Base-by-base conservation (phyloP, 2,329 filamentous ascomycete genomes). In the Fusarium falciforme region DNA sequence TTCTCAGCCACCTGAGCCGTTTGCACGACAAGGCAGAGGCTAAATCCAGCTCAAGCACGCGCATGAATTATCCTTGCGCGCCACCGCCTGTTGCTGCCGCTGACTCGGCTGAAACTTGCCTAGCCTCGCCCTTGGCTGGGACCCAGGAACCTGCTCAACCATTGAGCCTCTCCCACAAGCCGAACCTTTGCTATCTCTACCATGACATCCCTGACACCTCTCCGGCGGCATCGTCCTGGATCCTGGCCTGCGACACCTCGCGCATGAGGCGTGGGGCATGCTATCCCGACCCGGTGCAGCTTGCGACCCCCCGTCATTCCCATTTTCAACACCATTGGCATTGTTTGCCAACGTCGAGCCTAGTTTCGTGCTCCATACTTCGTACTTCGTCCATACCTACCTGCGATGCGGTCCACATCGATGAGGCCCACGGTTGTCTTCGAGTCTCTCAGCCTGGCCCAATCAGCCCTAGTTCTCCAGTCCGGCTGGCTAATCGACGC, bases 241-340 rank as follows among this genome's bases (percentile, higher is more conserved):
- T 62, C 67, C 70, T 66, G 57, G 68, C 35, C 65, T 75, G 75
- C 66, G 69, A 72, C 63, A 58, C 70, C 64, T 67, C 75, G 64
- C 67, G 65, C 72, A 76, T 73, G 68, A 72, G 59, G 73, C 66
- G 64, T 77, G 76, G 76, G 68, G 76, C 65, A 66, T 61, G 44
- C 66, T 72, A 71, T 70, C 76, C 72, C 42, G 70, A 64, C 67
- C 67, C 62, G 76, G 76, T 78, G 70, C 73, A 67, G 62, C 70
- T 70, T 76, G 74, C 72, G 67, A 77, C 60, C 67, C 61, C 55
- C 44, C 31, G 60, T 67, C 54, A 65, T 63, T 61, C 62, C 68
- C 73, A 57, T 69, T 64, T 63, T 75, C 57, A 68, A 73, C 69
- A 71, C 66, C 65, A 64, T 60, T 66, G 61, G 61, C 64, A 68